Evolutionary conservation across 208 protist genomes (phyloP), one percentile per base, ranked within the genome.

Genomic region (Sergeia podlipaevii): DNA sequence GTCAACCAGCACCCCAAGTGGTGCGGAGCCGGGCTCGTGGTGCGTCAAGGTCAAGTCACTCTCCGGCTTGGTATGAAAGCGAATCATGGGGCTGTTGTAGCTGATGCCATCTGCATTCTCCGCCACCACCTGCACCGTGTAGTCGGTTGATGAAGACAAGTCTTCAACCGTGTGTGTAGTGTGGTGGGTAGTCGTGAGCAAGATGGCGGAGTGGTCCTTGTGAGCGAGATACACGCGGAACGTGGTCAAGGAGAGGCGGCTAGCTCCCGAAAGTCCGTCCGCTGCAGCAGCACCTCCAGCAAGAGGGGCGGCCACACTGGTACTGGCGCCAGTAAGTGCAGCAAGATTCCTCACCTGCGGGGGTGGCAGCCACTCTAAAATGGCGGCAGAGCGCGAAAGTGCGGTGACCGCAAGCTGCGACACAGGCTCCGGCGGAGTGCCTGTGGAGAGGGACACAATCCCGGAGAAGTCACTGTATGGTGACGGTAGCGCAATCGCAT

Each of bases 21-120:
- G 55, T 11, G 43, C 23, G 11, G 28, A 34, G n/a, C 23, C 56
- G 26, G 65, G 64, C 29, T 74, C 70, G 23, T 64, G 57, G 17
- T 63, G 70, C n/a, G 67, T 57, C 18, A 87, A 62, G 26, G 60
- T 75, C 26, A 36, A 29, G 42, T 94, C 87, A 6, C 70, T 47
- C 59, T 84, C 83, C 1, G 56, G 45, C 54, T 77, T 78, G 13
- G 91, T 96, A 24, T 51, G 53, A 49, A 93, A 91, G 41, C 74
- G 76, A 8, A 96, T 55, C 38, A 77, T 72, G 4, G 85, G 80
- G 55, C 95, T 96, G 53, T 71, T 50, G 74, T 77, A 88, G 64
- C 85, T 93, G 17, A 91, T 75, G 37, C 91, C 91, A 60, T 86
- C 70, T 11, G 53, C 33, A 59, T 84, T 91, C 70, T 93, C 80